Base-by-base conservation (phyloP, 108 stramenopile species). In the Nitzschia sp. region DNA sequence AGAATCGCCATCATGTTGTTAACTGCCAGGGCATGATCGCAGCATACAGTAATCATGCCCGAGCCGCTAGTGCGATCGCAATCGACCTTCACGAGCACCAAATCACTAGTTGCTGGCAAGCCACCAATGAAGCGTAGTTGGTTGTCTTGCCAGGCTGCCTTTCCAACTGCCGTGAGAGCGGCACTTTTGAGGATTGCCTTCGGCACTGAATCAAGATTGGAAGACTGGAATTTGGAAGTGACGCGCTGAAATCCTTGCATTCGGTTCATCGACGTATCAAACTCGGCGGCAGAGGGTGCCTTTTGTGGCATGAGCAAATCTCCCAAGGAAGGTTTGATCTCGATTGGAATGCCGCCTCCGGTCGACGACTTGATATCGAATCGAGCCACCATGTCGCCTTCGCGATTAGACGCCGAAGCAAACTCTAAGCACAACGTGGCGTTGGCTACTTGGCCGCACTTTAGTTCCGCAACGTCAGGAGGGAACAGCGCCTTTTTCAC, bases 231-330 rank as follows among this genome's bases (percentile, higher is more conserved):
- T 15, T 18, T 47, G n/a, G 81, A 38, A 3, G 79, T 72, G 28
- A 84, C 83, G 38, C 89, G 81, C 29, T 87, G 82, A 59, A 92
- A 87, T 38, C 93, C 86, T 66, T 90, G 82, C 64, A 94, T 66
- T 33, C 80, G 72, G 29, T 46, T 46, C 30, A 85, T 61, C 5
- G 59, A 61, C 1, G 48, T 33, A 49, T 89, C 90, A 76, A 91
- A 94, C 19, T 89, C 84, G 13, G 59, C 64, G 11, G 68, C 45
- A 34, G 21, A 56, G 9, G 17, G 28, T 3, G 17, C 32, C 23
- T 38, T 36, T 15, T 47, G 13, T 18, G 59, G 73, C 19, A 64
- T 53, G 19, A 94, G 38, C 64, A 82, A 49, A 53, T 94, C 89
- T 30, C 83, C 85, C n/a, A 94, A 60, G 29, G 79, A 61, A 2